A percentile compares a stretch with the other conserved stretches of the same genome.
phyloP scores from a whole-genome alignment of 441 rosid species.

The Flueggea neowawraea region DNA sequence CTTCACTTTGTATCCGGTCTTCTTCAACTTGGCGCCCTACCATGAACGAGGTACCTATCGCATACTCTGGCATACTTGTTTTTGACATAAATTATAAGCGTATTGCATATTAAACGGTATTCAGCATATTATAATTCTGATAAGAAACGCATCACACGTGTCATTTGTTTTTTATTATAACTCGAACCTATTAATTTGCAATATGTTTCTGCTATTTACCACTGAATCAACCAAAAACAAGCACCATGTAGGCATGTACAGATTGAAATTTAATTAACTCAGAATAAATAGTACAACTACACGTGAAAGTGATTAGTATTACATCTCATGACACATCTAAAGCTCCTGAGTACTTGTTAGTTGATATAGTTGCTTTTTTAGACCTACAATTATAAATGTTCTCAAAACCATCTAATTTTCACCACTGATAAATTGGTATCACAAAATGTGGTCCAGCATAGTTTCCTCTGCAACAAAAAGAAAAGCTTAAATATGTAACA shows the following conservation, averaged over 20 bases:
- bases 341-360: not conserved
- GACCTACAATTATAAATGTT: conserved; percentile 2
- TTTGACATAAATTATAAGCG: too few relatives aligned
- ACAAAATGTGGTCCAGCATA: conserved; percentile 9
- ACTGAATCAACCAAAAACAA: too few relatives aligned
- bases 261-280: too few relatives aligned
- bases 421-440: not conserved
- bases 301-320: not conserved
- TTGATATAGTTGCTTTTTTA: not conserved
- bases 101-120: too few relatives aligned
- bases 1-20: conserved; percentile 78
- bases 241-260: too few relatives aligned
- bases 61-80: not conserved
- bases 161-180: too few relatives aligned
- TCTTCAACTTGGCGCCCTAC: conserved; percentile 82
- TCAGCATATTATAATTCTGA: too few relatives aligned
- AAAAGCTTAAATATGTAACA: conserved; percentile 12
- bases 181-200: too few relatives aligned
- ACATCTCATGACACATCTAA: not conserved
- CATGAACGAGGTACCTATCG: conserved; percentile 66
- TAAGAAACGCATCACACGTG: too few relatives aligned
- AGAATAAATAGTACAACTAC: too few relatives aligned
- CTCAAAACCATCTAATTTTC: not conserved
- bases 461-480: not conserved
- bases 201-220: too few relatives aligned